Conservation (phyloP, 2,329 filamentous ascomycete genomes). For the Aspergillus japonicus region DNA sequence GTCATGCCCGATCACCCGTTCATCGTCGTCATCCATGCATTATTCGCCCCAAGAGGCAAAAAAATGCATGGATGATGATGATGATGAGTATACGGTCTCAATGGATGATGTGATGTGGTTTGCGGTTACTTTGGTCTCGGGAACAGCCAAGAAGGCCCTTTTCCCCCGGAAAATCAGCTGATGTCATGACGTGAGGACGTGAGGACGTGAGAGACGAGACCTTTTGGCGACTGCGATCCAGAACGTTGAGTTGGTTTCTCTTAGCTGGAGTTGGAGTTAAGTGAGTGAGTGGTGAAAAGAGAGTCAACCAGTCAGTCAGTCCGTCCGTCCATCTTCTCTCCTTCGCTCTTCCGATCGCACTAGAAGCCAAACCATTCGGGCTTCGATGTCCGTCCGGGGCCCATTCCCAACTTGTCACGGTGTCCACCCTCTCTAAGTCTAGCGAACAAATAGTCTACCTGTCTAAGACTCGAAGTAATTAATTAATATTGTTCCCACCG, state of each 20-base stretch:
- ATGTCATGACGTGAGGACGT: not conserved
- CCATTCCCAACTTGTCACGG: not conserved
- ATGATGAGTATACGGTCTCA: not conserved
- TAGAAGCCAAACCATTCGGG: constrained; percentile 1
- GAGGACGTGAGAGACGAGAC: not conserved
- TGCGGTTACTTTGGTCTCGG: not conserved
- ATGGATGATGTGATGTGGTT: not conserved
- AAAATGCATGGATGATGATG: too few relatives aligned
- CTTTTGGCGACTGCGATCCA: not conserved
- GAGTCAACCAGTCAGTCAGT: not conserved
- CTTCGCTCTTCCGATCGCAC: not conserved
- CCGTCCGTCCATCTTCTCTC: not conserved
- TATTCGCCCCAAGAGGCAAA: too few relatives aligned
- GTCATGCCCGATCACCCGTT: not conserved
- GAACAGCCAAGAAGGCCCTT: not conserved
- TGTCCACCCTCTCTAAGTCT: not conserved
- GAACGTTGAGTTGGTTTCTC: not conserved
- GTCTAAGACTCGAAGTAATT: too few relatives aligned
- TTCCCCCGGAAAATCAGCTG: not conserved
- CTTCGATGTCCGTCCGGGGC: not conserved
- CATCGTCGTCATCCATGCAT: not conserved
- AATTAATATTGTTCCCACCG: too few relatives aligned
- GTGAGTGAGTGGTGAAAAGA: not conserved
- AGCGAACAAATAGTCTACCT: not conserved
- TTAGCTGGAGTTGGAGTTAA: not conserved